These are phyloP conservation scores for Kondoa malvinella DNA, from an alignment of 768 basidiomycete genomes.

Conservation along the genomic window DNA sequence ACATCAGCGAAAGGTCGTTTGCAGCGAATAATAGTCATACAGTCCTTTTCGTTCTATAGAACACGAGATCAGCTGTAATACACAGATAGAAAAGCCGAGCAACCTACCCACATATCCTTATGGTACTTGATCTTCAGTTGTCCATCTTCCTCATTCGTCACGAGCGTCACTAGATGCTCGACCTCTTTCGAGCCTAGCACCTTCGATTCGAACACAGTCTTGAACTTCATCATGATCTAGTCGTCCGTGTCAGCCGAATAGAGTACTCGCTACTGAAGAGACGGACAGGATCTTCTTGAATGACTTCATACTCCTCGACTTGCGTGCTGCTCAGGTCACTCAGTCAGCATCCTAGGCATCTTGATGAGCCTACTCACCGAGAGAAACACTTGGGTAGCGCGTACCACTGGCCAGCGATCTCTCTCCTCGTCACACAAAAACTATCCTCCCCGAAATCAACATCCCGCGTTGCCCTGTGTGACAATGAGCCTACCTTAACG, in stretches of 20 bases:
- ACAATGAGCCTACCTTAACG: background rate
- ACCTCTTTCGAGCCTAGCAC: constrained; percentile 8
- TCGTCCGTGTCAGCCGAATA: background rate
- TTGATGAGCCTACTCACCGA: background rate
- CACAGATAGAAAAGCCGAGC: background rate
- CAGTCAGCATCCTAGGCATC: background rate
- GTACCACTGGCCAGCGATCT: background rate
- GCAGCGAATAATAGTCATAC: no score
- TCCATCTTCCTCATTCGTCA: background rate
- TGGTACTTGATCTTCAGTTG: background rate
- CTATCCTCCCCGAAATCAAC: background rate
- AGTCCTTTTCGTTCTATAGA: background rate
- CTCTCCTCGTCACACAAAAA: background rate
- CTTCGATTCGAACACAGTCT: background rate
- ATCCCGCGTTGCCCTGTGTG: background rate
- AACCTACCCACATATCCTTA: background rate
- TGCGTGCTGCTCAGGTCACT: background rate
- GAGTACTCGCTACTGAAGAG: background rate
- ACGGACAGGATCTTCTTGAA: background rate
- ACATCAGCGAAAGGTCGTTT: background rate
- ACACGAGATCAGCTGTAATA: constrained; percentile 5
- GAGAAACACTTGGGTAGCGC: background rate
- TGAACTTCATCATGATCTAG: constrained; percentile 6
- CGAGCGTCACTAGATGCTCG: background rate
- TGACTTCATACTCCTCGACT: background rate